A percentile compares a stretch with the other conserved stretches of the same genome.
Evolutionary conservation across 176 grass and related monocot genomes (phyloP).

Genomic region (Aegilops sharonensis): DNA sequence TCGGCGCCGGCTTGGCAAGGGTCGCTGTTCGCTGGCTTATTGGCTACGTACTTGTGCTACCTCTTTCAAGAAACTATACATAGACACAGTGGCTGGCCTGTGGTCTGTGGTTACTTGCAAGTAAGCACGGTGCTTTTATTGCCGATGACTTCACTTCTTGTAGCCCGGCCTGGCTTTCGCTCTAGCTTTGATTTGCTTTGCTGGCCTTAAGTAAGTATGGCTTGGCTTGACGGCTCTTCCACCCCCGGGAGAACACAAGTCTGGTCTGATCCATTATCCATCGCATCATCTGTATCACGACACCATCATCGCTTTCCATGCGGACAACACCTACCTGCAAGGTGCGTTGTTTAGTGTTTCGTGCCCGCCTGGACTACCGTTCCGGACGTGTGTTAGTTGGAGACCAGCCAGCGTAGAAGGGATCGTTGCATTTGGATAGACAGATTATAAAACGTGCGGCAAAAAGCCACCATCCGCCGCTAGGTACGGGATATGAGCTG

Average conservation of each 20-base stretch:
- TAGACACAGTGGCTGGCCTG: neutral
- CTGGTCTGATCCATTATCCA: neutral
- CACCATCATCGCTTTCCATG: neutral
- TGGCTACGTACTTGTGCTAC: conserved; percentile 15
- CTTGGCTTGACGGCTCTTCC: conserved; percentile 43
- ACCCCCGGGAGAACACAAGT: neutral
- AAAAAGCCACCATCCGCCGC: neutral
- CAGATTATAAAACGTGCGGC: neutral
- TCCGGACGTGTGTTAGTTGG: neutral
- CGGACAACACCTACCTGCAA: neutral
- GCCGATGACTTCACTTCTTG: conserved; percentile 22
- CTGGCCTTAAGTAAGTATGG: neutral
- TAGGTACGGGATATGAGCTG: neutral
- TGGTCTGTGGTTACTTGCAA: conserved; percentile 51
- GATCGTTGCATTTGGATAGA: neutral
- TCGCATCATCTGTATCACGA: neutral
- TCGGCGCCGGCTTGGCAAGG: neutral
- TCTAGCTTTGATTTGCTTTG: neutral
- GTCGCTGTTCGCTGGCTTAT: neutral
- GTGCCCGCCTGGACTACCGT: neutral
- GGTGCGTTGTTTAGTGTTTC: conserved; percentile 12
- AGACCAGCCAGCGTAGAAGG: neutral
- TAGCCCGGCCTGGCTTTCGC: neutral
- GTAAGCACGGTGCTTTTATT: conserved; percentile 25
- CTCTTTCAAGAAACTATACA: neutral